Evolutionary conservation across 345 rosid genomes (phyloP).

Genomic region (Camelina sativa): DNA sequence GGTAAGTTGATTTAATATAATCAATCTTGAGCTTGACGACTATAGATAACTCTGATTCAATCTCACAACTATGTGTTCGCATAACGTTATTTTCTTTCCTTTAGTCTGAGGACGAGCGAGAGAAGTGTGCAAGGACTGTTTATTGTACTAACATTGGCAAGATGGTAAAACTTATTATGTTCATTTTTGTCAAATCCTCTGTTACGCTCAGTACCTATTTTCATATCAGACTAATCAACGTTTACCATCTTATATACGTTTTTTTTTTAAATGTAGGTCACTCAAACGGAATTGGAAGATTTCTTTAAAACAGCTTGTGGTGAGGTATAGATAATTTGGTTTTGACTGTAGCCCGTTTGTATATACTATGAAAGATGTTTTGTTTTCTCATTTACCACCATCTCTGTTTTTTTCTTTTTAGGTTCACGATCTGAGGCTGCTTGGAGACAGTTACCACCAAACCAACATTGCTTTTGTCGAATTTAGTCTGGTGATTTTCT

Average conservation of each 20-base stretch:
- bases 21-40: conserved; percentile 4
- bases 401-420: conserved; percentile 22
- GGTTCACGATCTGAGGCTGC: conserved; percentile 77
- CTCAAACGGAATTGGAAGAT: conserved; percentile 68
- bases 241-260: neutral
- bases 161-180: conserved; percentile 52
- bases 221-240: conserved; percentile 3
- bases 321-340: conserved; percentile 58
- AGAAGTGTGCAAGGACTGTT: conserved; percentile 87
- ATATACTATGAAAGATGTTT: neutral
- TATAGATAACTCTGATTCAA: neutral
- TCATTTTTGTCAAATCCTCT: conserved; percentile 1
- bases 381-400: neutral
- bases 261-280: conserved; percentile 56
- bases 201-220: neutral
- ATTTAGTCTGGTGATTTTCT: conserved; percentile 60
- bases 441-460: conserved; percentile 77
- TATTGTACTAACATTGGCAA: conserved; percentile 93
- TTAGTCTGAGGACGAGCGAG: conserved; percentile 89
- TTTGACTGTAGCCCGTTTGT: neutral
- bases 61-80: neutral
- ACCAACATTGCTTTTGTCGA: conserved; percentile 94
- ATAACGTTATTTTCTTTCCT: conserved; percentile 7
- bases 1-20: conserved; percentile 52
- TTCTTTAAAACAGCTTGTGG: conserved; percentile 87